Evolutionary conservation across 2,329 filamentous ascomycete genomes (phyloP).

Genomic region (Aspergillus calidoustus): DNA sequence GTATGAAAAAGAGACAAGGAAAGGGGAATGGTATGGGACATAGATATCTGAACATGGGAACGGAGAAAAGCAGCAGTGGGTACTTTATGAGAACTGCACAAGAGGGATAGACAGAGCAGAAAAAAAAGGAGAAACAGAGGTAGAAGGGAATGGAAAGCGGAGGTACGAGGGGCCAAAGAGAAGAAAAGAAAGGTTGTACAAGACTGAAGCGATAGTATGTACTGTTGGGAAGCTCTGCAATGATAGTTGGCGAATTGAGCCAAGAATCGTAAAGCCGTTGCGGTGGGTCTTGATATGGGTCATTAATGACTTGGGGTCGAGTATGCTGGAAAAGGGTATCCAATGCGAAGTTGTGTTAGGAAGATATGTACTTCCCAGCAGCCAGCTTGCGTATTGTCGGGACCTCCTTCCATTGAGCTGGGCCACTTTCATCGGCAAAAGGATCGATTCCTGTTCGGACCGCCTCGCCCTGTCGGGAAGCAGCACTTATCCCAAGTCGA

Average conservation of each 20-base stretch:
- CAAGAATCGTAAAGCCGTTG: neutral
- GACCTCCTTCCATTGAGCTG: conserved; percentile 67
- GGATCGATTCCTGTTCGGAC: conserved; percentile 46
- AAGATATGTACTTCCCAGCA: conserved; percentile 74
- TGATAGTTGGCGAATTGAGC: neutral
- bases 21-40: neutral
- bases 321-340: neutral
- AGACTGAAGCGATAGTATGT: conserved; percentile 8
- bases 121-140: neutral
- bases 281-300: neutral
- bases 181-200: neutral
- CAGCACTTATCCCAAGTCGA: conserved; percentile 65
- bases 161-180: neutral
- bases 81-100: neutral
- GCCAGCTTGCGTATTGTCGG: conserved; percentile 69
- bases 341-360: conserved; percentile 25
- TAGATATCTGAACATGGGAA: neutral
- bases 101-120: neutral
- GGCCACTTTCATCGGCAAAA: conserved; percentile 51
- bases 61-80: neutral
- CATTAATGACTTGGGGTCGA: neutral
- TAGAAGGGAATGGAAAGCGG: conserved; percentile 23
- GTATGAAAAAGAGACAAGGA: neutral
- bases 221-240: neutral
- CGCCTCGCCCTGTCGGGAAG: conserved; percentile 30